These are phyloP conservation scores for Aphanocladium album DNA, from an alignment of 2,329 filamentous ascomycete species.

Conservation along the genomic window DNA sequence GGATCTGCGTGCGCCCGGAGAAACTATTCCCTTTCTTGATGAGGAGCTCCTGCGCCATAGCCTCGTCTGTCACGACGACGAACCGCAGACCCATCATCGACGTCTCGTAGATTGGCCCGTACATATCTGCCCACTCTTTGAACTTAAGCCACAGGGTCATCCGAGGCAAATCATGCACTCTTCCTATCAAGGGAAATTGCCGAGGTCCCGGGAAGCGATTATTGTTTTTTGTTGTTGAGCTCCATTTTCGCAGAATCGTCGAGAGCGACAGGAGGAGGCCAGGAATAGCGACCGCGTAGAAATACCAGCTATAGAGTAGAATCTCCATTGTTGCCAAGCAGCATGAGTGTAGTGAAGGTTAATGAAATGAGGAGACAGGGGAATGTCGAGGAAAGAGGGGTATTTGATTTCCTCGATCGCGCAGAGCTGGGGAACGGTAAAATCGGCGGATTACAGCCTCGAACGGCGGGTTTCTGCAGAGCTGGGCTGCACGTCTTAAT, in stretches of 20 bases:
- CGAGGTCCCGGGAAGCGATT: conserved; percentile 39
- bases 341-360: no score
- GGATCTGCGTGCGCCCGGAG: conserved; percentile 45
- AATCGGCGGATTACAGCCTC: neutral
- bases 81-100: conserved; percentile 35
- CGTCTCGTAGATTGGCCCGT: conserved; percentile 41
- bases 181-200: conserved; percentile 43
- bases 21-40: conserved; percentile 47
- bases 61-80: conserved; percentile 42
- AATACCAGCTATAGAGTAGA: neutral
- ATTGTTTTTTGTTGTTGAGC: neutral
- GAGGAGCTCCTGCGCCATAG: conserved; percentile 44
- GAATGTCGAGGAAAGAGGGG: neutral
- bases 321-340: neutral
- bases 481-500: neutral
- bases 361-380: no score
- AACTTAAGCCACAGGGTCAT: conserved; percentile 47
- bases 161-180: conserved; percentile 43
- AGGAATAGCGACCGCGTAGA: conserved; percentile 28
- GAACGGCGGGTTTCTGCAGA: neutral
- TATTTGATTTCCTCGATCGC: neutral
- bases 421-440: neutral
- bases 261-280: conserved; percentile 36
- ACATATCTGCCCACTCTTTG: conserved; percentile 40
- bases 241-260: conserved; percentile 31